Evolutionary conservation across 202 grass and related monocot genomes (phyloP), one percentile per base, ranked within the genome.

Genomic region (Alloteropsis angusta): DNA sequence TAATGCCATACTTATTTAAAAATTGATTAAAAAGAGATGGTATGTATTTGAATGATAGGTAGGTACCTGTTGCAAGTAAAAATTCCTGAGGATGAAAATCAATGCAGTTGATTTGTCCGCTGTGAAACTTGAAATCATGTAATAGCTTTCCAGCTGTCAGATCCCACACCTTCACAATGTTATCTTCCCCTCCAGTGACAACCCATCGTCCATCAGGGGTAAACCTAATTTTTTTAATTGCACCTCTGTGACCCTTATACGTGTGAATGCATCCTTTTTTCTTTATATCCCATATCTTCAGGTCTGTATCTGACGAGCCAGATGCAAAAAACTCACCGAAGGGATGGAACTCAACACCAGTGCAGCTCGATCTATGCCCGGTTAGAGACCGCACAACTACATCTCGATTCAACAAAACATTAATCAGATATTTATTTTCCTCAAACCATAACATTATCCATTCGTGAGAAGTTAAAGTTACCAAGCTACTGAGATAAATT

Each of bases 281-380:
- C 85, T 85, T 98, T 79, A 98, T 98, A 79, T 98, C 92, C 96
- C 92, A 98, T 75, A 98, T 93, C 84, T 95, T 95, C 42, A 98
- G 92, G 85, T 98, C 87, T 43, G 87, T 93, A 87, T 98, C 96
- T 68, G 68, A 90, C 18, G 96, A 95, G 74, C 96, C 92, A 47
- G 96, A 98, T 57, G 96, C 92, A 77, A 98, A 98, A 74, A 98
- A 98, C 73, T 98, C 96, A 4, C 96, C 96, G 17, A 99, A 99
- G 56, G 96, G 96, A 85, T 99, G 96, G 84, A 99, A 99, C 74
- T 95, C 92, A 60, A 99, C 86, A 75, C 75, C 78, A 47, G 84
- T 91, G 71, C 96, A 99, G 83, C 83, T 89, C 21, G 82, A 93
- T 80, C 86, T 90, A 68, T 99, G 96, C 62, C 92, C 92, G 60